These are phyloP conservation scores for Dendrobium catenatum DNA, from an alignment of 106 monocot genomes.

Conservation along the genomic window DNA sequence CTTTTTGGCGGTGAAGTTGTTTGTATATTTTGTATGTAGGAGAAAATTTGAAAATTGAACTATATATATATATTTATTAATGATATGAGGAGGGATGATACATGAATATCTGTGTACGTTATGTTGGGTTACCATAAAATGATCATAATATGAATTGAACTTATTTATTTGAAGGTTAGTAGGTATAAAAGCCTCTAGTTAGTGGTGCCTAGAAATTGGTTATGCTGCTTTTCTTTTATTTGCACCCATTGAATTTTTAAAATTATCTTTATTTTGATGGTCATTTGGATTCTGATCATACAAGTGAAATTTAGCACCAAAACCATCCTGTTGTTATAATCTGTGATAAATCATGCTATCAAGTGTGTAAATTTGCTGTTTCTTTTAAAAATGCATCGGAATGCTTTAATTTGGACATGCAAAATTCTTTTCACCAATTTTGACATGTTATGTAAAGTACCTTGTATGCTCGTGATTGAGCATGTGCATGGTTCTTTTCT, in stretches of 20 bases:
- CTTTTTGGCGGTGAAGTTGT: neutral
- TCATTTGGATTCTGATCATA: neutral
- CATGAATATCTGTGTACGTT: neutral
- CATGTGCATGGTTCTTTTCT: neutral
- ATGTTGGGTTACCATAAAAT: neutral
- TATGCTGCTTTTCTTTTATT: neutral
- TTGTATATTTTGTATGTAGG: neutral
- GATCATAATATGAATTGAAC: neutral
- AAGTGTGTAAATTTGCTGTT: neutral
- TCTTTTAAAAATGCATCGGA: neutral
- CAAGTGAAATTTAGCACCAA: neutral
- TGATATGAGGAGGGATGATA: neutral
- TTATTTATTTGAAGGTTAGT: neutral
- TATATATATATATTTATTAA: neutral
- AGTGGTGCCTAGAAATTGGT: neutral
- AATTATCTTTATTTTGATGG: neutral
- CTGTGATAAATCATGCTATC: neutral
- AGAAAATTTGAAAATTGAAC: neutral
- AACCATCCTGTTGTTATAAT: neutral
- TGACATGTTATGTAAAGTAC: neutral
- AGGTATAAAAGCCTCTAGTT: neutral
- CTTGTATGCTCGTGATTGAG: neutral
- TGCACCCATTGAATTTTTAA: neutral
- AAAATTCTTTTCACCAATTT: neutral
- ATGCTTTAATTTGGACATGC: neutral